phyloP scores from a whole-genome alignment of 306 rosid genomes.

The Prunus mira region DNA sequence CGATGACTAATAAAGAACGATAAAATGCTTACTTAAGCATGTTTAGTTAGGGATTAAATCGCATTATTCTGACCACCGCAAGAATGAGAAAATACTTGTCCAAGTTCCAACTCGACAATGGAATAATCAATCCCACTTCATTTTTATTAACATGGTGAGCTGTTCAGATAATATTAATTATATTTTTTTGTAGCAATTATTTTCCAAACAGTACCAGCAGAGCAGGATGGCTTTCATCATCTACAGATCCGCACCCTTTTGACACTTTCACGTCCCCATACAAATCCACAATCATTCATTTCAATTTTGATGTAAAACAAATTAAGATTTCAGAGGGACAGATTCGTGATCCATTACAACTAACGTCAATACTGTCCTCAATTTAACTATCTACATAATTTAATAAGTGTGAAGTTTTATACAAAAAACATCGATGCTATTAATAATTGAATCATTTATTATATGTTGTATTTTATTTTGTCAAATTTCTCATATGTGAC shows the following conservation, averaged over 20 bases:
- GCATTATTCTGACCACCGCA: not conserved
- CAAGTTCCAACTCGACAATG: not conserved
- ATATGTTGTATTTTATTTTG: too few species aligned
- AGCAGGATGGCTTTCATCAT: not conserved
- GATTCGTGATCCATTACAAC: accelerated
- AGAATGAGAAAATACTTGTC: not conserved
- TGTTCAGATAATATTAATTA: not conserved
- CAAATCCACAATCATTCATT: not conserved
- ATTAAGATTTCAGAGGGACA: not conserved
- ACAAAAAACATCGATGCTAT: too few species aligned
- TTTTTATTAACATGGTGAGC: not conserved
- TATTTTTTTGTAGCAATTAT: not conserved
- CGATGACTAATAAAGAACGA: not conserved
- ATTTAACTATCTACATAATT: too few species aligned
- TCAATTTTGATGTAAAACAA: not conserved
- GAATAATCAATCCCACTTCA: not conserved
- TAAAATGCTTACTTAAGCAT: not conserved
- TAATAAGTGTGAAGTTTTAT: accelerated
- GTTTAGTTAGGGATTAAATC: not conserved
- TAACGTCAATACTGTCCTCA: too few species aligned
- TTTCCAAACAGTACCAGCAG: not conserved
- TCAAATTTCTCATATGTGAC: too few species aligned
- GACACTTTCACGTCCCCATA: not conserved
- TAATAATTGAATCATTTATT: not conserved
- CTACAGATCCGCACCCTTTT: not conserved